Conservation (phyloP, 805 yeast species). For the Wickerhamomyces pijperi region DNA sequence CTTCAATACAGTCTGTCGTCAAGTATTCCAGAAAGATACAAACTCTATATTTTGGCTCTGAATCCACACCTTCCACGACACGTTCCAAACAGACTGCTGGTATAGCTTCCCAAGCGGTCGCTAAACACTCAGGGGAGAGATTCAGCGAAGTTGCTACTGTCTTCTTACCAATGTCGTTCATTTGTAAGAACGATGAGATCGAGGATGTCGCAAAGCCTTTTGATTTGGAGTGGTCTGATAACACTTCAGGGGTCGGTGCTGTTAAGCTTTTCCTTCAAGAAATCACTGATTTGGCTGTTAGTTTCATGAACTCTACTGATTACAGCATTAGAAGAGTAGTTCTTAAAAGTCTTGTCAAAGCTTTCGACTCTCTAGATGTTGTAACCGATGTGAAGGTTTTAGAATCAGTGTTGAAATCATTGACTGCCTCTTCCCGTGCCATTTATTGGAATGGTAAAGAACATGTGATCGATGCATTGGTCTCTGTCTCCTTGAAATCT, state of each 20-base stretch:
- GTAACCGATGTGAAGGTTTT: conserved; percentile 14
- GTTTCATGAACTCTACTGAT: conserved; percentile 42
- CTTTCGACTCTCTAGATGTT: conserved; percentile 35
- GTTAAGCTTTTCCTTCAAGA: conserved; percentile 61
- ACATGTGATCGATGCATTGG: conserved; percentile 56
- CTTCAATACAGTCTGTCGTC: conserved; percentile 38
- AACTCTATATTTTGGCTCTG: conserved; percentile 47
- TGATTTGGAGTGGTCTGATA: conserved; percentile 65
- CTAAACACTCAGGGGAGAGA: conserved; percentile 56
- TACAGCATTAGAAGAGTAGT: conserved; percentile 60
- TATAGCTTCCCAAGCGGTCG: conserved; percentile 50
- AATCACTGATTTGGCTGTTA: conserved; percentile 41
- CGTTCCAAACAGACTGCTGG: conserved; percentile 39
- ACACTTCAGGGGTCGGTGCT: conserved; percentile 64
- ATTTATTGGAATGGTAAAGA: conserved; percentile 89
- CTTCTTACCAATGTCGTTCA: conserved; percentile 67
- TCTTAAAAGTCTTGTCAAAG: conserved; percentile 54
- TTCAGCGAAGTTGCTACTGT: conserved; percentile 51
- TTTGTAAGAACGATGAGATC: conserved; percentile 61
- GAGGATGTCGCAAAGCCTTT: conserved; percentile 36
- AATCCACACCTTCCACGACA: conserved; percentile 36
- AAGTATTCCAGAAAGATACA: conserved; percentile 41
- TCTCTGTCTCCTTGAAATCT: conserved; percentile 40
- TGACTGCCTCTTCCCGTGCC: conserved; percentile 57
- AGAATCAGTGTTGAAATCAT: conserved; percentile 33